phyloP scores from a whole-genome alignment of 768 basidiomycete genomes.

The Punctularia strigosozonata region DNA sequence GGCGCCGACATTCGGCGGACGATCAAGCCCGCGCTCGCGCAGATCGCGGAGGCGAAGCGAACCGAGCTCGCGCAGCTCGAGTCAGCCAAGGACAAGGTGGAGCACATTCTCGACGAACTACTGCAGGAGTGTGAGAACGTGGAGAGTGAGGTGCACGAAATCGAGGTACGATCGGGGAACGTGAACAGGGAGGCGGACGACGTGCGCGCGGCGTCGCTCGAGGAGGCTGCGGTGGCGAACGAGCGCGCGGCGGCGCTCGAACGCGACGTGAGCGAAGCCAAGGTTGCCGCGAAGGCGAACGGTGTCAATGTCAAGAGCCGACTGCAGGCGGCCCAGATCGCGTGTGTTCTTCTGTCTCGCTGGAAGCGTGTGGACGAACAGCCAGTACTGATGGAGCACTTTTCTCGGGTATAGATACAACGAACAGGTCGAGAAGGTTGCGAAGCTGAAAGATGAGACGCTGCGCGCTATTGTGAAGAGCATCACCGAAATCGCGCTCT shows the following conservation, averaged over 20 bases:
- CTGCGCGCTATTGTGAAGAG: constrained; percentile 75
- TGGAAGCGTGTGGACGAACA: not conserved
- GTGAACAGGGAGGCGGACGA: constrained; percentile 72
- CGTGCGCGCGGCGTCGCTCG: constrained; percentile 75
- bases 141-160: constrained; percentile 63
- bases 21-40: constrained; percentile 67
- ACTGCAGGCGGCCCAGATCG: constrained; percentile 65
- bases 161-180: constrained; percentile 60
- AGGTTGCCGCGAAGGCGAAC: constrained; percentile 64
- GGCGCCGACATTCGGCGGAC: constrained; percentile 63
- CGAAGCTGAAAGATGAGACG: constrained; percentile 67
- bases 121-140: constrained; percentile 69
- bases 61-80: constrained; percentile 58
- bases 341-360: constrained; percentile 30
- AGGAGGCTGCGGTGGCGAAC: constrained; percentile 56
- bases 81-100: constrained; percentile 68
- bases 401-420: constrained; percentile 38
- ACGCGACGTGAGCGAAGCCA: constrained; percentile 60
- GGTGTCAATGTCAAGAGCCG: constrained; percentile 78
- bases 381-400: too few relatives aligned
- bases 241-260: constrained; percentile 58
- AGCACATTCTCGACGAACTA: constrained; percentile 74
- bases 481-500: constrained; percentile 71
- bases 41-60: constrained; percentile 61
- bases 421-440: constrained; percentile 68